Evolutionary conservation across 2,329 filamentous ascomycete genomes (phyloP).

Genomic region (Paecilomyces fulvus): DNA sequence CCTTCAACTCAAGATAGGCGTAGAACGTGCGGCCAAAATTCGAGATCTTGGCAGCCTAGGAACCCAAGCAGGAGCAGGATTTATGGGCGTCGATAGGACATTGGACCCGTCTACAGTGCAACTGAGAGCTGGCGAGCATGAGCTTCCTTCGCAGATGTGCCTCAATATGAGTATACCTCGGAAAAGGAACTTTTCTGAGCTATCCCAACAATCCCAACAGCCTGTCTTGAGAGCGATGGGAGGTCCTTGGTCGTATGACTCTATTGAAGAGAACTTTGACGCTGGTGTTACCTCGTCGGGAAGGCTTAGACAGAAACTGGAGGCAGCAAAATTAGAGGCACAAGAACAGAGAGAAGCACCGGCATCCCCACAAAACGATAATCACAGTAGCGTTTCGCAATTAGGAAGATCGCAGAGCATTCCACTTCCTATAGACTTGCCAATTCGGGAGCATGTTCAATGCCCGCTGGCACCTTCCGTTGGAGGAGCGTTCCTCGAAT

Average conservation of each 20-base stretch:
- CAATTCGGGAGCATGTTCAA: not conserved
- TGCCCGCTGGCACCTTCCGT: not conserved
- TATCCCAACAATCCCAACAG: not conserved
- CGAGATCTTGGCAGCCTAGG: not conserved
- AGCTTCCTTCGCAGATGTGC: not conserved
- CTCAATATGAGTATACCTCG: not conserved
- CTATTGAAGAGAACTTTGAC: not conserved
- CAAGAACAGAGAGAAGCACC: not conserved
- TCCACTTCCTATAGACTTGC: not conserved
- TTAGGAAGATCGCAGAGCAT: not conserved
- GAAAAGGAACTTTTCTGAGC: not conserved
- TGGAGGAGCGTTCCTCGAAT: not conserved
- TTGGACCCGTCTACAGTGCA: not conserved
- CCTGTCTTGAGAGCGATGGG: conserved; percentile 9
- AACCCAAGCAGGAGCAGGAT: not conserved
- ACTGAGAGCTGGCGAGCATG: not conserved
- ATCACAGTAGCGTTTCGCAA: not conserved
- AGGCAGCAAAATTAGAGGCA: conserved; percentile 9
- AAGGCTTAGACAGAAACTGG: conserved; percentile 7
- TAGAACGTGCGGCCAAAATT: conserved; percentile 15
- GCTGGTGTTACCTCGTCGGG: conserved; percentile 6
- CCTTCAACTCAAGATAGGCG: conserved; percentile 13
- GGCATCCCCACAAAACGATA: not conserved
- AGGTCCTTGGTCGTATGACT: conserved; percentile 9
- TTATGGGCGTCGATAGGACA: not conserved